Evolutionary conservation across 257 asterid species (phyloP), one percentile per base, ranked within the genome.

Genomic region (Paraleonurus japonicus): DNA sequence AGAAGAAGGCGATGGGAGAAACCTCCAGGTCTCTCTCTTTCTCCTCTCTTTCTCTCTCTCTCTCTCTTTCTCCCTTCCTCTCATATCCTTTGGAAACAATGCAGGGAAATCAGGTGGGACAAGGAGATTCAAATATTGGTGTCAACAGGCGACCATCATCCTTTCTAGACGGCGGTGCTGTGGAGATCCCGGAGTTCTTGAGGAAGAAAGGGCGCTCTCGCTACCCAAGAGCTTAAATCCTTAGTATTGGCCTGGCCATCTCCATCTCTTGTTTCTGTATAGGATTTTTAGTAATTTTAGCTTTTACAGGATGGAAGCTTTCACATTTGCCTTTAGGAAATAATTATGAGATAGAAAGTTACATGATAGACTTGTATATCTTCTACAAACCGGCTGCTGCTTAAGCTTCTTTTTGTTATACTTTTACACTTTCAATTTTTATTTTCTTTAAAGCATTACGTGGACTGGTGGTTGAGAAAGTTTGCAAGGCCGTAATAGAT

Each of bases 161-260:
- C 55, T 85, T 90, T 72, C 58, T 85, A 58, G 99, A 95, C 75
- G 90, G 96, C 61, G 80, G 86, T 28, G 71, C 82, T 2, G 92
- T 92, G 32, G 97, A 89, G 76, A 92, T 95, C 69, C 99, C 99
- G 0, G 98, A 92, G 85, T 95, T 95, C 82, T 82, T 92, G 83
- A 87, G 86, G 85, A 95, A 92, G 87, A 95, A 95, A 72, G 99
- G 98, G 15, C 87, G 89, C 3, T 84, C 94, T 22, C 93, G 96
- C 48, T 95, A 81, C 79, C 98, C 99, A 48, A 82, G 98, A 84
- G 96, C 90, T 71, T 94, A 75, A 77, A 8, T 16, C 17, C 73
- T 19, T 51, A 6, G 39, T 54, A 24, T 28, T 37, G 24, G 16
- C 24, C 5, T 10, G 54, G 64, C 57, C 54, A 26, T 50, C 11